phyloP scores from a whole-genome alignment of 78 protist genomes.

The Tieghemostelium lacteum region DNA sequence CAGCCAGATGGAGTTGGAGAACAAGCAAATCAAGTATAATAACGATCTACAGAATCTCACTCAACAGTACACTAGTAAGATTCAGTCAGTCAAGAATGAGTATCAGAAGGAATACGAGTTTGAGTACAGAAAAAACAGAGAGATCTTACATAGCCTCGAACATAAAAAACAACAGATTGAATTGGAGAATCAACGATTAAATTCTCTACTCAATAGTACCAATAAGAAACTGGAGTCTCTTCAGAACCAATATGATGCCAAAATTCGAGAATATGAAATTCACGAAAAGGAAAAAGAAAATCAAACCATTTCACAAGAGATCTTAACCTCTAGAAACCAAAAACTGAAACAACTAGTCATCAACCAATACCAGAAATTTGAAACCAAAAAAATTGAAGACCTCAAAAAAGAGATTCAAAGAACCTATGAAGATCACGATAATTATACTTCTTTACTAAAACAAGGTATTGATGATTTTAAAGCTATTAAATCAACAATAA shows the following conservation, averaged over 20 bases:
- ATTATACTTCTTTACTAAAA: conserved; percentile 33
- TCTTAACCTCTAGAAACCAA: conserved; percentile 18
- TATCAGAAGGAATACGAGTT: conserved; percentile 25
- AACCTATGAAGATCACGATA: conserved; percentile 38
- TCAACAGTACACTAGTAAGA: conserved; percentile 3
- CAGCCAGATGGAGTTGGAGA: not conserved
- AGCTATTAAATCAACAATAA: conserved; percentile 22
- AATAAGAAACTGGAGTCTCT: conserved; percentile 26
- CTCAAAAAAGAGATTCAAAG: conserved; percentile 54
- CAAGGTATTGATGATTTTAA: conserved; percentile 65
- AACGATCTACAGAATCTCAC: not conserved
- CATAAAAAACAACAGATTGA: not conserved
- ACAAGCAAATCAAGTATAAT: conserved; percentile 3
- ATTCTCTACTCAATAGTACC: not conserved
- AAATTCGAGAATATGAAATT: not conserved
- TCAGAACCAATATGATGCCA: conserved; percentile 16
- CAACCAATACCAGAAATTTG: conserved; percentile 27
- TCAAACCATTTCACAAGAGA: conserved; percentile 47
- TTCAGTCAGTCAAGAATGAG: conserved; percentile 19
- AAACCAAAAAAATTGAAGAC: conserved; percentile 25
- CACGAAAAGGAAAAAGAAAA: conserved; percentile 13
- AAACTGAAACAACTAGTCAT: conserved; percentile 22
- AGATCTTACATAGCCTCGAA: not conserved
- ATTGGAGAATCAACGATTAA: conserved; percentile 28
- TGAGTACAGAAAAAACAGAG: conserved; percentile 26